Percentiles rank a stretch among this genome's conserved stretches.
Conservation (phyloP, 495 filamentous ascomycete genomes). For the Barbatosphaeria neglecta region DNA sequence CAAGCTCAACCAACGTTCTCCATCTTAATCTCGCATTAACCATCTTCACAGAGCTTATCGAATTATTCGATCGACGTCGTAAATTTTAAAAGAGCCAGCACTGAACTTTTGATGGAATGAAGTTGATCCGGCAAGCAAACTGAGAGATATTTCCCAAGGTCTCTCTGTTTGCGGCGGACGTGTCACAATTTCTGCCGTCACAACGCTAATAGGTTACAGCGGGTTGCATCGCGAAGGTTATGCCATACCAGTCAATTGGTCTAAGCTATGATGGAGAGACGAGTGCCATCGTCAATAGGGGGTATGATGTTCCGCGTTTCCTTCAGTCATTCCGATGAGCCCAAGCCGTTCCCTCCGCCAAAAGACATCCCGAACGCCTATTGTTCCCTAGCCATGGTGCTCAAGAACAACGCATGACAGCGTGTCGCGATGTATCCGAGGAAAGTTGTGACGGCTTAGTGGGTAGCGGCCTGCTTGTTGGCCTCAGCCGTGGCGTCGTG, state of each 20-base stretch:
- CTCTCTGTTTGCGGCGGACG: no score
- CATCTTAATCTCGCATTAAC: no score
- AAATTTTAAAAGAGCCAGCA: no score
- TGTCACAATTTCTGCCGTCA: no score
- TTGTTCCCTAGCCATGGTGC: slow-evolving; percentile 1
- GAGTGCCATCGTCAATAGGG: not conserved
- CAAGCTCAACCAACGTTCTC: no score
- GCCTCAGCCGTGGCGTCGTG: slow-evolving; percentile 42
- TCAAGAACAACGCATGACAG: slow-evolving; percentile 1
- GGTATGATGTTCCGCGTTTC: not conserved
- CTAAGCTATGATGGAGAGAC: not conserved
- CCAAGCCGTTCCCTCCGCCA: not conserved
- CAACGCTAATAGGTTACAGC: no score
- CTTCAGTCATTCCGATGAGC: not conserved
- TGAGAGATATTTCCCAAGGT: no score
- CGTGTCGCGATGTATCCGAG: slow-evolving; percentile 1
- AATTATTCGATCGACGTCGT: no score
- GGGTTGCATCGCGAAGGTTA: no score
- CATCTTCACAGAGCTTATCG: no score
- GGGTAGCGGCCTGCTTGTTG: slow-evolving; percentile 46
- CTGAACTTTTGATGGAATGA: no score
- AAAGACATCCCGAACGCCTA: not conserved
- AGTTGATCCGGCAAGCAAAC: no score
- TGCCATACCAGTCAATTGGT: not conserved
- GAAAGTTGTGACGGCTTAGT: slow-evolving; percentile 30